Evolutionary conservation across 2,329 filamentous ascomycete genomes (phyloP).

Genomic region (Microdochium paspali): DNA sequence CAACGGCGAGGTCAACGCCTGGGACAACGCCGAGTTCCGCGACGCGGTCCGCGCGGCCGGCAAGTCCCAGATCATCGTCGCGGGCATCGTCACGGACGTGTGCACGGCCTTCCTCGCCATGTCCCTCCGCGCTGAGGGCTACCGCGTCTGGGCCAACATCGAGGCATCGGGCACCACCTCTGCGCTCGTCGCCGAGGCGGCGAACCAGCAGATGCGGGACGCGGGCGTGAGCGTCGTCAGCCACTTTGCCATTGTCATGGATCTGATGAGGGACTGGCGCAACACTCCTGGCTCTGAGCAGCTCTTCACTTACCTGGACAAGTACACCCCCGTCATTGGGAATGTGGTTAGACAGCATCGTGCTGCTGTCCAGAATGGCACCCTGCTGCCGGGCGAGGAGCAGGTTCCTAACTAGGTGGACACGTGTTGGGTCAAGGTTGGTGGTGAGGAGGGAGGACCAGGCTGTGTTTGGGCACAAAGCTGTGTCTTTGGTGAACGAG

Average conservation of each 20-base stretch:
- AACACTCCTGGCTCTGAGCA: conserved; percentile 26
- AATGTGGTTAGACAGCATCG: conserved; percentile 42
- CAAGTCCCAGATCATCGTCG: conserved; percentile 62
- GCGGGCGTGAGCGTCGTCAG: conserved; percentile 45
- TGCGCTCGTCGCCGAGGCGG: conserved; percentile 36
- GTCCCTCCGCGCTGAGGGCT: conserved; percentile 61
- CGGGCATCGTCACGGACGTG: conserved; percentile 65
- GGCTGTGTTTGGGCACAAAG: too few species aligned
- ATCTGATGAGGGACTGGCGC: conserved; percentile 50
- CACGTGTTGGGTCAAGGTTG: too few species aligned
- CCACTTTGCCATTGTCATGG: conserved; percentile 40
- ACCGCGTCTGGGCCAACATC: conserved; percentile 57
- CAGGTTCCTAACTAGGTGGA: too few species aligned
- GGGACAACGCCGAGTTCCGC: conserved; percentile 64
- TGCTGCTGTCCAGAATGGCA: conserved; percentile 41
- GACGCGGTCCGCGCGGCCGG: conserved; percentile 54
- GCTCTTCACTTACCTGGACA: conserved; percentile 42
- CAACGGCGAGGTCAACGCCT: conserved; percentile 66
- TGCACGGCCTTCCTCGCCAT: conserved; percentile 66
- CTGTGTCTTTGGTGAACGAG: too few species aligned
- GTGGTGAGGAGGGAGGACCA: too few species aligned
- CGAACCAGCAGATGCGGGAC: conserved; percentile 46
- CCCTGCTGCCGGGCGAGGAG: conserved; percentile 36
- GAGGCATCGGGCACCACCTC: conserved; percentile 48
- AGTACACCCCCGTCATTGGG: conserved; percentile 42